phyloP scores from a whole-genome alignment of 1,139 yeast species.

The Yamadazyma triangularis region DNA sequence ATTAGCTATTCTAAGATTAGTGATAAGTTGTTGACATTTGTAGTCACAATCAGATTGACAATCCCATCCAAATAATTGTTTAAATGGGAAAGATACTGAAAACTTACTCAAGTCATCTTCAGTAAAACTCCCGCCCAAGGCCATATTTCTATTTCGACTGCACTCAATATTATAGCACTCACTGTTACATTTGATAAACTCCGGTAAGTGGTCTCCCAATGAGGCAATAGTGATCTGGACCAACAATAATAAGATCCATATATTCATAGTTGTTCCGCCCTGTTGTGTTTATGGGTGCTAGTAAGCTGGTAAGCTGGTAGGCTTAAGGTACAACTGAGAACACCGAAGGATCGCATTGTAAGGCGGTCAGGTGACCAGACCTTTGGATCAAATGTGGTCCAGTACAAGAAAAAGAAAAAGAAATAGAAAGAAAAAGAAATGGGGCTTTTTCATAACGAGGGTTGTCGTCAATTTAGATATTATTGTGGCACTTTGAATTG shows the following conservation, averaged over 20 bases:
- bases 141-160: slow-evolving; percentile 4
- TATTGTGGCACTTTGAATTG: too few species aligned
- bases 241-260: not conserved
- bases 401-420: too few species aligned
- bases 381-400: too few species aligned
- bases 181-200: slow-evolving; percentile 18
- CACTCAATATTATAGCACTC: slow-evolving; percentile 9
- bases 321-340: too few species aligned
- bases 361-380: too few species aligned
- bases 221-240: slow-evolving; percentile 10
- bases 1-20: slow-evolving; percentile 17
- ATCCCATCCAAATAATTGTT: slow-evolving; percentile 27
- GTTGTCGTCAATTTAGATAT: too few species aligned
- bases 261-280: too few species aligned
- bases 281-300: too few species aligned
- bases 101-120: slow-evolving; percentile 12
- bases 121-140: slow-evolving; percentile 7
- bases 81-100: slow-evolving; percentile 13
- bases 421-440: too few species aligned
- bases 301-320: too few species aligned
- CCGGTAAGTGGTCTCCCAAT: slow-evolving; percentile 27
- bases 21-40: slow-evolving; percentile 37
- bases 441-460: too few species aligned
- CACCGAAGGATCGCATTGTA: too few species aligned
- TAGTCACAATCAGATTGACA: slow-evolving; percentile 39